phyloP scores from a whole-genome alignment of 2,329 filamentous ascomycete species.

The Pseudocercospora vitis region DNA sequence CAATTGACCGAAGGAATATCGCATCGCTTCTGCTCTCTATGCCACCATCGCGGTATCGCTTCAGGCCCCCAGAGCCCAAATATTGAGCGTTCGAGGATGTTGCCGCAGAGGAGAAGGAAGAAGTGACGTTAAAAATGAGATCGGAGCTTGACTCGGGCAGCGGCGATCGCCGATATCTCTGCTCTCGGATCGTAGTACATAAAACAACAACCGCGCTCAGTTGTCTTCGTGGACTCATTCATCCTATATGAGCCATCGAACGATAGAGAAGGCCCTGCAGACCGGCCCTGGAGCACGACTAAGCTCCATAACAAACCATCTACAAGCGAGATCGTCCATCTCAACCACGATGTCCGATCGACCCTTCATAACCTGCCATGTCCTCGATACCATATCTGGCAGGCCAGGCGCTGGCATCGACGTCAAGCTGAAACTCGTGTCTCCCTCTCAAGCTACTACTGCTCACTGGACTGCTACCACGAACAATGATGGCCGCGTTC shows the following conservation, averaged over 20 bases:
- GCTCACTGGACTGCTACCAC: conserved; percentile 64
- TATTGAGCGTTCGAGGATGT: no score
- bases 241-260: neutral
- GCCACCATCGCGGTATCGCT: no score
- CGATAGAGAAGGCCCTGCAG: neutral
- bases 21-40: no score
- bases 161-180: conserved; percentile 7
- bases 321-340: conserved; percentile 3
- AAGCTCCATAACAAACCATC: conserved; percentile 13
- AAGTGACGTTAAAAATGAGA: neutral
- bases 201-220: neutral
- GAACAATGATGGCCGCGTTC: conserved; percentile 74
- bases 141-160: conserved; percentile 4
- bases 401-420: conserved; percentile 65
- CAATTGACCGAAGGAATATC: no score
- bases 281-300: conserved; percentile 15
- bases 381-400: conserved; percentile 78
- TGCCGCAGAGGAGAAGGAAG: neutral
- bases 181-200: neutral
- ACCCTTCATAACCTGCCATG: conserved; percentile 76
- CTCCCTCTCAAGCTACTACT: conserved; percentile 37
- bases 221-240: neutral
- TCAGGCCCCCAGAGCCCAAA: no score
- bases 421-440: conserved; percentile 60
- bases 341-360: conserved; percentile 27